Conservation (phyloP, 2,329 filamentous ascomycete species). For the Dactylella cylindrospora region DNA sequence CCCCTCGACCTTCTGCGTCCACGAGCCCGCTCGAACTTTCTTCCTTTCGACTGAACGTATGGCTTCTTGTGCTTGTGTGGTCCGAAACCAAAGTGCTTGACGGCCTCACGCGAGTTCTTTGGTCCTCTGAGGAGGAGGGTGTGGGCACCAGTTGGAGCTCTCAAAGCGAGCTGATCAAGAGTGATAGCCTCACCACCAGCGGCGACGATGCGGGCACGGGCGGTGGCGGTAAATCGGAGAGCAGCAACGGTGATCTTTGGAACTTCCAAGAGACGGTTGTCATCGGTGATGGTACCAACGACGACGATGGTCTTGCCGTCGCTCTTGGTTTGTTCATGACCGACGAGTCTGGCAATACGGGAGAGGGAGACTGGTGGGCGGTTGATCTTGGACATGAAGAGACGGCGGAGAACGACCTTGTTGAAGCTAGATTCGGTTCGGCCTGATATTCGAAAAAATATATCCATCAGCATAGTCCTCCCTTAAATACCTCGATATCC, state of each 20-base stretch:
- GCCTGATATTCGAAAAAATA: slow-evolving; percentile 37
- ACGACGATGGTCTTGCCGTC: slow-evolving; percentile 80
- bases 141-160: slow-evolving; percentile 93
- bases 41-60: slow-evolving; percentile 97
- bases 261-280: slow-evolving; percentile 86
- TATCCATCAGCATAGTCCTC: slow-evolving; percentile 32
- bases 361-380: slow-evolving; percentile 91
- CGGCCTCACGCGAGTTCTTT: slow-evolving; percentile 95
- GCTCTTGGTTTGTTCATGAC: slow-evolving; percentile 64
- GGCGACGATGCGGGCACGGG: slow-evolving; percentile 87
- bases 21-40: slow-evolving; percentile 99
- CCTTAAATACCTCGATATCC: slow-evolving; percentile 3
- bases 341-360: slow-evolving; percentile 69
- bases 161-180: slow-evolving; percentile 93
- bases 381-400: slow-evolving; percentile 99
- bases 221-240: slow-evolving; percentile 93
- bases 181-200: slow-evolving; percentile 94
- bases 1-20: slow-evolving; percentile 96
- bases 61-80: slow-evolving; percentile 87
- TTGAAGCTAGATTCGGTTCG: slow-evolving; percentile 98
- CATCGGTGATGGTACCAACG: slow-evolving; percentile 93
- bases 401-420: slow-evolving; percentile 94
- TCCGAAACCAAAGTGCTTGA: slow-evolving; percentile 99
- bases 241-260: slow-evolving; percentile 94
- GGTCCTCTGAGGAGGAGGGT: slow-evolving; percentile 94